phyloP scores from a whole-genome alignment of 2,329 filamentous ascomycete genomes.

The Fusarium xylarioides region DNA sequence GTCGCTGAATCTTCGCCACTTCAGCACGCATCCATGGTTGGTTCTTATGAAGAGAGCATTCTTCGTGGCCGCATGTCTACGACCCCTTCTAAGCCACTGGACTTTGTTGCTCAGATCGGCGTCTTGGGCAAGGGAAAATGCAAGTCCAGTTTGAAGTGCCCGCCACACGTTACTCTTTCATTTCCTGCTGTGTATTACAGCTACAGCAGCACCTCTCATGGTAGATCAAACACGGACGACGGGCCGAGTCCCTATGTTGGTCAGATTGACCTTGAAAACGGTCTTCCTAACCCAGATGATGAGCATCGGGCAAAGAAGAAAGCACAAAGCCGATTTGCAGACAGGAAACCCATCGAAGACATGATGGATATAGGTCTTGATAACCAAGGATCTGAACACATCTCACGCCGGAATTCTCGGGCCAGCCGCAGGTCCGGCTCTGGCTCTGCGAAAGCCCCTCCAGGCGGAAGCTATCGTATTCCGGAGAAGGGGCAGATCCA shows the following conservation, averaged over 20 bases:
- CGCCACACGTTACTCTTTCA: constrained; percentile 86
- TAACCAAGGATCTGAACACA: constrained; percentile 21
- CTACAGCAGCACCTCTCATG: constrained; percentile 75
- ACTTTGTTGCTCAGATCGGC: constrained; percentile 95
- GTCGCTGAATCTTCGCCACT: constrained; percentile 78
- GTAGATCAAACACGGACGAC: constrained; percentile 74
- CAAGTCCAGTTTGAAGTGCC: constrained; percentile 84
- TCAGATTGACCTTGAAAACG: constrained; percentile 88
- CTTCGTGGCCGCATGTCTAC: constrained; percentile 96
- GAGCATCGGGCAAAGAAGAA: constrained; percentile 60
- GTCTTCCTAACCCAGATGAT: constrained; percentile 65
- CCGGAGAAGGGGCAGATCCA: constrained; percentile 94
- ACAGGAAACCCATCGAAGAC: constrained; percentile 46
- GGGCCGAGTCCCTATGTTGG: constrained; percentile 97
- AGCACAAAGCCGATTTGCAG: constrained; percentile 55
- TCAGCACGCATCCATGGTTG: constrained; percentile 94
- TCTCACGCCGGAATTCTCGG: constrained; percentile 47
- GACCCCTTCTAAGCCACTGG: constrained; percentile 87
- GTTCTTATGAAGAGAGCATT: constrained; percentile 97
- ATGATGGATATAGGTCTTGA: constrained; percentile 33
- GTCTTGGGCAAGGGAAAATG: constrained; percentile 90
- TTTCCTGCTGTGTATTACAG: constrained; percentile 98
- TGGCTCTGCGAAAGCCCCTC: constrained; percentile 66
- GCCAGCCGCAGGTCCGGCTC: constrained; percentile 66
- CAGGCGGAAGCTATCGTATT: constrained; percentile 91